A percentile compares a stretch with the other conserved stretches of the same genome.
Evolutionary conservation across 2,329 filamentous ascomycete species (phyloP).

Genomic region (Onygena corvina): DNA sequence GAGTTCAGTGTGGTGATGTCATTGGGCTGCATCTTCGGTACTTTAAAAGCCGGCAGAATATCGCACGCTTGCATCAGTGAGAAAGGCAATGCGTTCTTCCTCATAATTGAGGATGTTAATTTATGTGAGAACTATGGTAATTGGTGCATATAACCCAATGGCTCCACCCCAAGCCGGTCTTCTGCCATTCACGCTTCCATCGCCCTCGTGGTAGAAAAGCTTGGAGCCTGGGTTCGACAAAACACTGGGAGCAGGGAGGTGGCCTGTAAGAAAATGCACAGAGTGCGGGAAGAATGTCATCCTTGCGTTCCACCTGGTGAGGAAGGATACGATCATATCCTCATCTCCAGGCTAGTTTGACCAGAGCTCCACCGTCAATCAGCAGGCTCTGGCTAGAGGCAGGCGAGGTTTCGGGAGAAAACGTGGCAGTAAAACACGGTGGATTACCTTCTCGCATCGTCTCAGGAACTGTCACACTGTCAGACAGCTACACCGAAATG

Average conservation of each 20-base stretch:
- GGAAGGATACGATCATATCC: background rate
- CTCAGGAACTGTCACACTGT: too few relatives aligned
- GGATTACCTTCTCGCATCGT: background rate
- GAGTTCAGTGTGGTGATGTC: too few relatives aligned
- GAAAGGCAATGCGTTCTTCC: background rate
- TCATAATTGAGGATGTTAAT: background rate
- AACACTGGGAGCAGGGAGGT: slow-evolving; percentile 2
- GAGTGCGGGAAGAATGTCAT: background rate
- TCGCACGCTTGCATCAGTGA: background rate
- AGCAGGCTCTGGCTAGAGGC: background rate
- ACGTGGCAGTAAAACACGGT: slow-evolving; percentile 3
- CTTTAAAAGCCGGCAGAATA: background rate
- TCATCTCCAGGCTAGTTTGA: background rate
- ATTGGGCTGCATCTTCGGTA: background rate
- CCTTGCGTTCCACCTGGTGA: background rate
- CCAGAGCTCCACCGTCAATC: background rate
- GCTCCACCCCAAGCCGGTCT: background rate
- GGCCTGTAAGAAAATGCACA: background rate
- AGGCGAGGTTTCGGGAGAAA: background rate
- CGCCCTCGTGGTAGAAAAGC: slow-evolving; percentile 1
- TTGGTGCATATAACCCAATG: background rate
- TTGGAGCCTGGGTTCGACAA: background rate
- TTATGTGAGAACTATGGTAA: background rate
- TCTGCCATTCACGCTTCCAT: background rate
- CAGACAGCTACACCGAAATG: too few relatives aligned